phyloP scores from a whole-genome alignment of 1,284 basidiomycete species.

The Ganoderma meredithae region DNA sequence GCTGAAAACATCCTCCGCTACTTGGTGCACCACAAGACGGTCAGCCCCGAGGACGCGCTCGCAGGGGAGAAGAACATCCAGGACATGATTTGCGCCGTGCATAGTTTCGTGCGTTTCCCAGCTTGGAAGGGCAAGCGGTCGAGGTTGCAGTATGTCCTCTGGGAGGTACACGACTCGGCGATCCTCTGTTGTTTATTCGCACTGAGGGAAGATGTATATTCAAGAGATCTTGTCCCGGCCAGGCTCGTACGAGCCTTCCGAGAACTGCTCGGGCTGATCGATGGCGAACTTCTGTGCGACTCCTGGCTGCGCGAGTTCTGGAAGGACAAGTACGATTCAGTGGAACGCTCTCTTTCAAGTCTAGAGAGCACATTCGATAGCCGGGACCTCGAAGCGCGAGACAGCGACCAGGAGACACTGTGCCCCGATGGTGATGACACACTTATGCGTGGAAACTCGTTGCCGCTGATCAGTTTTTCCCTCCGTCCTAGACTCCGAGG shows the following conservation, averaged over 20 bases:
- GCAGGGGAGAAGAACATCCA: constrained; percentile 10
- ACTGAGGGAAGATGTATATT: not conserved
- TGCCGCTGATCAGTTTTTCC: not conserved
- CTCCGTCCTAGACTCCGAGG: not conserved
- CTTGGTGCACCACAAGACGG: not conserved
- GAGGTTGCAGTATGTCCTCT: constrained; percentile 19
- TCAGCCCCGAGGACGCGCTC: constrained; percentile 10
- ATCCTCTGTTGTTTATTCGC: not conserved
- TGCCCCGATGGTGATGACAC: not conserved
- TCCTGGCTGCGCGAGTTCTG: constrained; percentile 18
- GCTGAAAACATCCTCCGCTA: not conserved
- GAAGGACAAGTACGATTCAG: constrained; percentile 16
- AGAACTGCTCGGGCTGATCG: constrained; percentile 3
- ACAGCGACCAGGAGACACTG: not conserved
- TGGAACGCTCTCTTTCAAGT: not conserved
- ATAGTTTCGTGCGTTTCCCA: constrained; percentile 6
- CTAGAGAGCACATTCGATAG: constrained; percentile 5
- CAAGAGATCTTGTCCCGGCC: constrained; percentile 4
- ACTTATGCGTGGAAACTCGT: not conserved
- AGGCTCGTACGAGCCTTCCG: constrained; percentile 4
- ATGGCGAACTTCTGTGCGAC: constrained; percentile 14
- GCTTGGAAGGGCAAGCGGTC: constrained; percentile 15
- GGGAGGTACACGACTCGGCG: constrained; percentile 19
- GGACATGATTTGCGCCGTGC: constrained; percentile 1
- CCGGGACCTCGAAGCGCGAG: not conserved